Conservation (phyloP, 1,284 basidiomycete genomes). For the Papiliotrema terrestris region DNA sequence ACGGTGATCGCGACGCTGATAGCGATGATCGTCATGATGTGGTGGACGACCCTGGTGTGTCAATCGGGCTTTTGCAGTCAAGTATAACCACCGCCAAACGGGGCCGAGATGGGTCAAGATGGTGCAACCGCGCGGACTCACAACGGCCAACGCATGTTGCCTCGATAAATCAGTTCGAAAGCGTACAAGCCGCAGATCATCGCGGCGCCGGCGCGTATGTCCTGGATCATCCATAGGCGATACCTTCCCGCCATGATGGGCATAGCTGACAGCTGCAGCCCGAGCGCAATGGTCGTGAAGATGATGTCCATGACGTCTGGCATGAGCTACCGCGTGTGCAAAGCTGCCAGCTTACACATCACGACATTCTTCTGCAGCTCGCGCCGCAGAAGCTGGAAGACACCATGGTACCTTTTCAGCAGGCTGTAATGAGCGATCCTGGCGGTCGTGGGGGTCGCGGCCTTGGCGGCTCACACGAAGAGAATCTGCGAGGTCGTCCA, state of each 20-base stretch:
- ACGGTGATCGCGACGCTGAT: neutral
- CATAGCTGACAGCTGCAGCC: neutral
- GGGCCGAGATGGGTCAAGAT: no score
- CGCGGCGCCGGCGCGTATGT: neutral
- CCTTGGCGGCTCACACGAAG: neutral
- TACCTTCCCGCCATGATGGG: neutral
- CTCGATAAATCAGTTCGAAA: neutral
- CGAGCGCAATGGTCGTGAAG: neutral
- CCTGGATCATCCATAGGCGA: neutral
- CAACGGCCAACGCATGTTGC: neutral
- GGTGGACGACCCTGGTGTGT: neutral
- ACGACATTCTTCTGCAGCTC: slow-evolving; percentile 3
- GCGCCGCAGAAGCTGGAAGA: neutral
- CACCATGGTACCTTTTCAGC: neutral
- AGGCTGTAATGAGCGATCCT: neutral
- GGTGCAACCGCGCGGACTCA: neutral
- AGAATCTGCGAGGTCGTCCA: neutral
- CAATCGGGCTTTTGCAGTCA: neutral
- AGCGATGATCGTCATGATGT: neutral
- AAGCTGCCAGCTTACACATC: neutral
- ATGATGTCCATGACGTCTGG: neutral
- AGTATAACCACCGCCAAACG: no score
- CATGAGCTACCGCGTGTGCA: neutral
- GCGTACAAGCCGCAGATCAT: neutral
- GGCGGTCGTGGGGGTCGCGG: neutral